These are phyloP conservation scores for Collybia nuda DNA, from an alignment of 768 basidiomycete genomes.

Conservation along the genomic window DNA sequence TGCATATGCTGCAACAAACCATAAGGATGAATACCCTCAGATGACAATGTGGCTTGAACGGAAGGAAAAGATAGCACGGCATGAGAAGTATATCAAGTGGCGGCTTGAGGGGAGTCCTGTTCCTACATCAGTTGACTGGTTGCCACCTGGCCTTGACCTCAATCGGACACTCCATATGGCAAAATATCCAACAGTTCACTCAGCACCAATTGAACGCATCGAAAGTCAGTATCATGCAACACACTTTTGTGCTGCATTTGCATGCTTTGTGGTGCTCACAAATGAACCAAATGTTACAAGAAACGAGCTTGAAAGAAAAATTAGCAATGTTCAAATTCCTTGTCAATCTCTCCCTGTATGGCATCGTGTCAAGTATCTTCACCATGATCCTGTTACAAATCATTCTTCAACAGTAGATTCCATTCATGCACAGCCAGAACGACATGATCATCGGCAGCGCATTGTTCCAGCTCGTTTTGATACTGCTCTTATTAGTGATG, in stretches of 20 bases:
- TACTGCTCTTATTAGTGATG: slow-evolving; percentile 11
- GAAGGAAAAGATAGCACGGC: slow-evolving; percentile 24
- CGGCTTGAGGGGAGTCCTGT: slow-evolving; percentile 1
- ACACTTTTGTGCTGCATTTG: slow-evolving; percentile 19
- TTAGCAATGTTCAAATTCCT: slow-evolving; percentile 10
- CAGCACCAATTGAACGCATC: slow-evolving; percentile 15
- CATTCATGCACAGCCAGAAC: slow-evolving; percentile 21
- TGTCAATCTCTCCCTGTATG: slow-evolving; percentile 25
- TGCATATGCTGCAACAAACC: slow-evolving; percentile 31
- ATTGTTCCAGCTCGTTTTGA: slow-evolving; percentile 29
- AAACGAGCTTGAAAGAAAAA: slow-evolving; percentile 1
- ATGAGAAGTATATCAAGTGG: slow-evolving; percentile 21
- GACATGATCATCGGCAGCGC: slow-evolving; percentile 8
- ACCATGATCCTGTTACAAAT: slow-evolving; percentile 8
- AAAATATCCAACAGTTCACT: slow-evolving; percentile 17
- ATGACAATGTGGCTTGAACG: slow-evolving; percentile 38
- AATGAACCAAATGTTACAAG: slow-evolving; percentile 13
- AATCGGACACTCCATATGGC: slow-evolving; percentile 15
- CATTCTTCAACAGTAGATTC: slow-evolving; percentile 17
- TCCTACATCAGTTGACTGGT: neutral
- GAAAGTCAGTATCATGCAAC: slow-evolving; percentile 21
- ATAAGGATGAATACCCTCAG: slow-evolving; percentile 31
- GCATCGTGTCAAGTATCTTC: slow-evolving; percentile 27
- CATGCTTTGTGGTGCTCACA: slow-evolving; percentile 18
- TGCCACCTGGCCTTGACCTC: slow-evolving; percentile 2